Evolutionary conservation across 2,329 filamentous ascomycete species (phyloP), one percentile per base, ranked within the genome.

Genomic region (Calonectria hongkongensis): DNA sequence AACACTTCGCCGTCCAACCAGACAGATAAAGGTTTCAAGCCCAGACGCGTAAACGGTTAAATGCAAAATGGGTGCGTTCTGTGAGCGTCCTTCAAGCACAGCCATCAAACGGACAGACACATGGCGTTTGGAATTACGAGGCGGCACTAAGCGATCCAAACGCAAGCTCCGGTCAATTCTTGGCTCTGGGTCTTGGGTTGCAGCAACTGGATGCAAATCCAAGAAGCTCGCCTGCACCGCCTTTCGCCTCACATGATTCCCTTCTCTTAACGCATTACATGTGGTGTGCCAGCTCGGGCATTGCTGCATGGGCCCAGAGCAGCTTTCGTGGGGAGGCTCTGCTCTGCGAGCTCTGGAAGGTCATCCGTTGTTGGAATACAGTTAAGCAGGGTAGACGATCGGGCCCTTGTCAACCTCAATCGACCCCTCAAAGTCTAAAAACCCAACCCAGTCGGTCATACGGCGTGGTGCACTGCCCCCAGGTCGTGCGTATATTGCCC

Each of bases 41-140:
- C 51, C n/a, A 13, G 33, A 58, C 54, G 33, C 54, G 33, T 41
- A 36, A 58, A 58, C 54, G 54, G 54, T 58, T 58, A 58, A 58
- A 58, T 39, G 30, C 21, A 28, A 58, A 33, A 58, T 33, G 54
- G 54, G n/a, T 4, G n/a, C 5, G 13, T 33, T 58, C 30, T 39
- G 33, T 16, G 54, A 41, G 33, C 33, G 33, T 13, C 30, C 33
- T 9, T 58, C 54, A 27, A 28, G 39, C 54, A 39, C 54, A 47
- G 43, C 43, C 43, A 58, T 58, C 54, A 27, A 27, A 41, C 54
- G 33, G 33, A 36, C 33, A 36, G 33, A 58, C 16, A 13, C 54
- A 58, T n/a, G 33, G 33, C 25, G 51, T 56, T 56, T 56, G n/a
- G 51, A 39, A 39, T 16, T 58, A 36, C 54, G 30, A 39, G 28